Percentiles rank a stretch among this genome's conserved stretches.
phyloP scores from a whole-genome alignment of 305 asterid genomes.

The Striga hermonthica region DNA sequence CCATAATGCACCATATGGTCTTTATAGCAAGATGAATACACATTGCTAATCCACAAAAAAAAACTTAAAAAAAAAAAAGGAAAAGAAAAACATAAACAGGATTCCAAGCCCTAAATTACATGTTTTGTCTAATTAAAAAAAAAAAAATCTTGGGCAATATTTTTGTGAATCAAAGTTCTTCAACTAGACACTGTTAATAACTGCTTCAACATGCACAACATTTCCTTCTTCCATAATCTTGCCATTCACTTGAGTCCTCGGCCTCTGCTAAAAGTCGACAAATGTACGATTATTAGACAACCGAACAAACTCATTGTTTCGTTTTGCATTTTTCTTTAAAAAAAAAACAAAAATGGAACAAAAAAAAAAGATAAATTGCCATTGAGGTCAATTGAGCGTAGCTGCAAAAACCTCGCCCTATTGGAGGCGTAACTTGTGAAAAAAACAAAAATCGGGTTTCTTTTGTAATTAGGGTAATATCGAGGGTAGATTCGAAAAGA shows the following conservation, averaged over 20 bases:
- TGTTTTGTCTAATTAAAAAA: conserved; percentile 28
- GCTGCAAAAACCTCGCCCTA: background rate
- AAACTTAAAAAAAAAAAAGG: conserved; percentile 24
- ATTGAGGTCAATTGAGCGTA: background rate
- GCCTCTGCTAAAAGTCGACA: conserved; percentile 46
- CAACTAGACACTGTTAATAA: conserved; percentile 57
- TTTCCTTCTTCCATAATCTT: conserved; percentile 75
- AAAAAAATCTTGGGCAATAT: background rate
- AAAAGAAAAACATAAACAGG: conserved; percentile 29
- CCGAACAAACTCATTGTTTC: background rate
- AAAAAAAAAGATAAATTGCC: no score
- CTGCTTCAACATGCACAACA: conserved; percentile 66
- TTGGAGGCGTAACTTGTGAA: no score
- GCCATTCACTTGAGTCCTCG: conserved; percentile 72
- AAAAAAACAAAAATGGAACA: background rate
- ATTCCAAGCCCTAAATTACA: conserved; percentile 38
- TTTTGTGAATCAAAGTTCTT: background rate
- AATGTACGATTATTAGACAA: background rate
- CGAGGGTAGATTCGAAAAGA: background rate
- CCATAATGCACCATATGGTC: conserved; percentile 37
- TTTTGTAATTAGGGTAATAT: background rate
- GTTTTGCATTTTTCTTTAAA: background rate
- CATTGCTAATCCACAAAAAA: conserved; percentile 30
- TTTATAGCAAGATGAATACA: conserved; percentile 19
- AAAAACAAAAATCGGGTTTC: background rate